Evolutionary conservation across 768 basidiomycete genomes (phyloP), one percentile per base, ranked within the genome.

Genomic region (Tubosaeta sp.): DNA sequence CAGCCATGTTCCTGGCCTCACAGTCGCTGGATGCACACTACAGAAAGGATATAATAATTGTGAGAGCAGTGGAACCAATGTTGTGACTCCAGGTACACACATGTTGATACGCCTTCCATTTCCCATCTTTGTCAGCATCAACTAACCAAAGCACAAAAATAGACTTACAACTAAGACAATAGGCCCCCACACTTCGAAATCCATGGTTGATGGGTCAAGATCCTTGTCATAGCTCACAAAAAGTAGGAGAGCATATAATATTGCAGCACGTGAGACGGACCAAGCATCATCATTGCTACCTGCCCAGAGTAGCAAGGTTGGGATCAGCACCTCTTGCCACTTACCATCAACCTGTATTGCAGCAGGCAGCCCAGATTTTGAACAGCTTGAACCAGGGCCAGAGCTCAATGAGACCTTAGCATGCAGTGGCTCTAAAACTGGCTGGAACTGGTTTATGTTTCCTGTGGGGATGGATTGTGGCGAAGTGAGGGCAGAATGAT

Each of bases 21-120:
- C n/a, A n/a, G n/a, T 2, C 8, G 6, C 50, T 17, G 10, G 14
- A 6, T 0, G 32, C 25, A 6, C 19, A 46, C n/a, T 51, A 17
- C 29, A 51, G 19, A 27, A 42, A 54, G 34, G 16, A 38, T n/a
- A 57, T 47, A 3, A 56, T 31, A n/a, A 56, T 44, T 0, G n/a
- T 10, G 2, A 56, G 19, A 3, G 55, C 33, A 1, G 52, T 53
- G 26, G 48, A 56, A 2, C 27, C 38, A 2, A 56, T 41, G 19
- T 49, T 49, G 16, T 54, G 43, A 0, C 7, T 12, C 52, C 57
- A 58, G 10, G 57, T 26, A 2, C 48, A 57, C 5, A 58, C 3
- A 13, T 7, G 3, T 50, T 52, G 55, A 57, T 52, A 19, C 0
- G 47, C 56, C 50, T 50, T 22, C 4, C 13, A 2, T 17, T 14